phyloP scores from a whole-genome alignment of 108 stramenopile species.

The Skeletonema potamos region DNA sequence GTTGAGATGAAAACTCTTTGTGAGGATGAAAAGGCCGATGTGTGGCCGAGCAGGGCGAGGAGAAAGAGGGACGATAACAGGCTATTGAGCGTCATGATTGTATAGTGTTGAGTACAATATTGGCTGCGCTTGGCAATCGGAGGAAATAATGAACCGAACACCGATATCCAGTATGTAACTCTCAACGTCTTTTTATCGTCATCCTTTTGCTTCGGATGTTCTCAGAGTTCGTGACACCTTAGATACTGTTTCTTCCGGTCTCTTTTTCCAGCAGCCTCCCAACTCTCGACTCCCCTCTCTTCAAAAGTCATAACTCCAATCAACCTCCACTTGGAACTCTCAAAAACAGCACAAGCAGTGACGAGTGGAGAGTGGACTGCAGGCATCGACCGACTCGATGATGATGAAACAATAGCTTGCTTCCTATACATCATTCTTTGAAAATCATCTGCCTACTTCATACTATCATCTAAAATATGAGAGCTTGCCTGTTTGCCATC shows the following conservation, averaged over 20 bases:
- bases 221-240: neutral
- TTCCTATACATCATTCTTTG: neutral
- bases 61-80: neutral
- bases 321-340: neutral
- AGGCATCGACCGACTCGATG: too few relatives aligned
- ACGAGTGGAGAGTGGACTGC: too few relatives aligned
- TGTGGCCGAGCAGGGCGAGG: neutral
- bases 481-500: constrained; percentile 17
- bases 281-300: too few relatives aligned
- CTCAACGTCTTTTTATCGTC: too few relatives aligned
- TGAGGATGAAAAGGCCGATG: constrained; percentile 7
- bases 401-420: neutral
- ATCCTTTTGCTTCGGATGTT: too few relatives aligned
- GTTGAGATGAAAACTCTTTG: constrained; percentile 41
- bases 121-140: too few relatives aligned
- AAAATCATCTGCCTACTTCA: neutral
- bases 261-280: too few relatives aligned
- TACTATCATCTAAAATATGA: constrained; percentile 11
- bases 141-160: too few relatives aligned
- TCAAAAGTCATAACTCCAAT: too few relatives aligned
- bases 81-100: neutral
- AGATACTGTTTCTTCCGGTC: neutral
- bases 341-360: too few relatives aligned
- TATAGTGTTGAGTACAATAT: neutral
- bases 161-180: too few relatives aligned